Evolutionary conservation across 306 rosid species (phyloP), one percentile per base, ranked within the genome.

Genomic region (Ormosia emarginata): DNA sequence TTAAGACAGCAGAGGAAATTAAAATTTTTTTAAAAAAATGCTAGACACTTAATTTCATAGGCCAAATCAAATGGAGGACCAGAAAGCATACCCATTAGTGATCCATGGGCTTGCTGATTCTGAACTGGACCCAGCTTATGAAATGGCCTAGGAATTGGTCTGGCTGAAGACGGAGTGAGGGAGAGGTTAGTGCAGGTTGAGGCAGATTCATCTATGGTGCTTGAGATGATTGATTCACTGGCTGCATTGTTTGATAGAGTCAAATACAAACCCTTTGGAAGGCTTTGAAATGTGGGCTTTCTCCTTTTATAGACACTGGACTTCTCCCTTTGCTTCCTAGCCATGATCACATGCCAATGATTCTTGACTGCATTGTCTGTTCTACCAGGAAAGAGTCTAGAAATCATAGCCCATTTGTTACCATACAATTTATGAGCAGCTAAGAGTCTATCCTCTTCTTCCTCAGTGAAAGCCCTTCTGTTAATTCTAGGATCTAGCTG

Each of bases 361-460:
- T 94, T 94, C 92, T 94, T 94, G 10, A 92, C 90, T 24, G 94
- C 91, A 80, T 92, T 94, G 64, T 94, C 94, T 8, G 97, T 89
- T 49, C 98, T 88, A 1, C 98, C 94, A 5, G 97, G 98, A 75
- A 94, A 92, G 24, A 90, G 85, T 47, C 86, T 91, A 0, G 92
- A 84, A 44, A 94, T 92, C 88, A 84, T 81, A 3, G 98, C 95
- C 98, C 98, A 94, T 84, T 87, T 90, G 94, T 89, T 94, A 2
- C 98, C 97, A 18, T 90, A 82, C n/a, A 87, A 12, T 39, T 66
- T 88, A 9, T 92, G 97, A n/a, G 93, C 91, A 12, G 68, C 24
- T 50, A 94, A 30, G 3, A 94, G 90, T 30, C 87, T 89, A 15
- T 79, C 91, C 65, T 94, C 97, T 66, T 94, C 98, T 74, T 90